Evolutionary conservation across 2,329 filamentous ascomycete species (phyloP).

Genomic region (Fusarium sp.): DNA sequence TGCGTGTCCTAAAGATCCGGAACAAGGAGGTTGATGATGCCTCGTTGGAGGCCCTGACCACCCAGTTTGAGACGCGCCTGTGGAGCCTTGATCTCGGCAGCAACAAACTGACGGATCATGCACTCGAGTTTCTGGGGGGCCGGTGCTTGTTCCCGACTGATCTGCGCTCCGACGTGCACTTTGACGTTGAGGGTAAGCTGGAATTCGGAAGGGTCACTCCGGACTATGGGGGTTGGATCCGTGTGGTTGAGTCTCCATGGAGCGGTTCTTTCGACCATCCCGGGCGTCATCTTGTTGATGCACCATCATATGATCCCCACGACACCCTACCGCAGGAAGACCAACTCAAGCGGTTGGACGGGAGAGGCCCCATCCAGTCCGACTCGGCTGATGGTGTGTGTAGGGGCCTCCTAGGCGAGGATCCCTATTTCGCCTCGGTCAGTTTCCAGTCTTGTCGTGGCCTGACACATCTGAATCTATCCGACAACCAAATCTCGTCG

Average conservation of each 20-base stretch:
- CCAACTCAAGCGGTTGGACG: conserved; percentile 48
- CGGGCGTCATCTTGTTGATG: conserved; percentile 59
- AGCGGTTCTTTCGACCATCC: conserved; percentile 59
- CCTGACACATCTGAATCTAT: conserved; percentile 66
- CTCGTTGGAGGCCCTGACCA: conserved; percentile 42
- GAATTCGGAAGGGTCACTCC: conserved; percentile 43
- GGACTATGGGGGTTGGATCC: conserved; percentile 54
- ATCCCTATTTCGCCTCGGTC: conserved; percentile 29
- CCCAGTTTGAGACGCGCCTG: conserved; percentile 53
- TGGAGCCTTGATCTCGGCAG: conserved; percentile 68
- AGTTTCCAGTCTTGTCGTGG: conserved; percentile 38
- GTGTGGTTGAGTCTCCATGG: conserved; percentile 58
- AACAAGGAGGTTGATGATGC: conserved; percentile 59
- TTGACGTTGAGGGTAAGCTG: conserved; percentile 60
- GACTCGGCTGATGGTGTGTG: conserved; percentile 45
- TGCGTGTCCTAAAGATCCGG: conserved; percentile 64
- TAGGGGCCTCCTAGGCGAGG: conserved; percentile 38
- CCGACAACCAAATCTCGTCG: conserved; percentile 59
- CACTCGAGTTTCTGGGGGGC: conserved; percentile 46
- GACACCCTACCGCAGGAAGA: conserved; percentile 31
- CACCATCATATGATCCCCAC: conserved; percentile 50
- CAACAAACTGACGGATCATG: conserved; percentile 62
- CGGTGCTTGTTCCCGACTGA: conserved; percentile 47
- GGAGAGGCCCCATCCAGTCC: conserved; percentile 28
- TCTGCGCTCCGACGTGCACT: conserved; percentile 52